Evolutionary conservation across 2,329 filamentous ascomycete species (phyloP).

Genomic region (Fusarium dimerum): DNA sequence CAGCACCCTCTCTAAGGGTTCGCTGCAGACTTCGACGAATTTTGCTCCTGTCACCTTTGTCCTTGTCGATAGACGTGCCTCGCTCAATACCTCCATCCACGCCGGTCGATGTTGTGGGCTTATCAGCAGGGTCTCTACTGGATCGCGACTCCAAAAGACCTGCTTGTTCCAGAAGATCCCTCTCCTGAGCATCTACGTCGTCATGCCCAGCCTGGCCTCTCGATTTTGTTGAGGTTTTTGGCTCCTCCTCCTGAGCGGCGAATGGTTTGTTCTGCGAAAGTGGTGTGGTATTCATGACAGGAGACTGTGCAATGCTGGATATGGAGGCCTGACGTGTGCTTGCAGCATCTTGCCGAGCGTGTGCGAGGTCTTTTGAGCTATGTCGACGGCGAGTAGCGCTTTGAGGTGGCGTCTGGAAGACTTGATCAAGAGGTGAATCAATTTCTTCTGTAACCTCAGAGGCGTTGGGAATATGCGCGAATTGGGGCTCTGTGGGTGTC

Average conservation of each 20-base stretch:
- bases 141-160: conserved; percentile 57
- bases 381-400: conserved; percentile 30
- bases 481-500: conserved; percentile 28
- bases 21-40: conserved; percentile 86
- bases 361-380: conserved; percentile 28
- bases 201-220: conserved; percentile 31
- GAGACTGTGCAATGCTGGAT: conserved; percentile 33
- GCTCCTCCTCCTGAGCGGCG: conserved; percentile 22
- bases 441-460: conserved; percentile 17
- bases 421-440: conserved; percentile 30
- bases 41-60: conserved; percentile 62
- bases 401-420: conserved; percentile 34
- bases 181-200: conserved; percentile 66
- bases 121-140: conserved; percentile 34
- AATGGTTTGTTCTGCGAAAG: conserved; percentile 19
- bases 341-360: conserved; percentile 20
- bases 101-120: conserved; percentile 37
- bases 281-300: conserved; percentile 26
- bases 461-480: conserved; percentile 19
- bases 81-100: conserved; percentile 33
- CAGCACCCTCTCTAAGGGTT: conserved; percentile 80
- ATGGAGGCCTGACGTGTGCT: conserved; percentile 33
- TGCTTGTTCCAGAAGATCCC: conserved; percentile 66
- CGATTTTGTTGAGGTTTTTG: conserved; percentile 16
- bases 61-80: conserved; percentile 43